Evolutionary conservation across 352 stramenopile species (phyloP), one percentile per base, ranked within the genome.

Genomic region (Phytophthora palmivora): DNA sequence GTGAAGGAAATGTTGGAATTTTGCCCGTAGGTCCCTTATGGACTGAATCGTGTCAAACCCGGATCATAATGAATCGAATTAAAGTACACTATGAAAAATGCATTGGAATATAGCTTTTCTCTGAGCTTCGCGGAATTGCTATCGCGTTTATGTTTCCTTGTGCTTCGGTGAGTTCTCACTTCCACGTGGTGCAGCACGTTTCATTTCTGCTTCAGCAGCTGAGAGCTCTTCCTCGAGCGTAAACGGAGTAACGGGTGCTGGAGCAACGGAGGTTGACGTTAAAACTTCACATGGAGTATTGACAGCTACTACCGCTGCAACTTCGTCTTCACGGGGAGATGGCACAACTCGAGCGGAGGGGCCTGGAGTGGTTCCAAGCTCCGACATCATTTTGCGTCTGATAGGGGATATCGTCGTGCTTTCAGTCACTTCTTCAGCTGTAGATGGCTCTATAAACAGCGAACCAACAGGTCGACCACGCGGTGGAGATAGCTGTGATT

Each of bases 261-360:
- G 36, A 12, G 26, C n/a, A 9, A 49, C 22, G 9, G 39, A 37
- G 36, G 24, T 47, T 16, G 58, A 21, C 19, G 16, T 16, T 58
- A 36, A 8, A 8, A 19, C 28, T 8, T 30, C 30, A 24, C 19
- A 18, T 19, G 30, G 11, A 19, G 30, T 10, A 12, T 19, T 6
- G 6, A 6, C 38, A 28, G 51, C 44, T 18, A 55, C 47, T 32
- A 49, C 68, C 0, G 67, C 72, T 33, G 63, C 56, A 3, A 85
- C 70, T 59, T 87, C 67, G 22, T 86, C 76, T 33, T 73, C 74
- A 1, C 79, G 74, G 15, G 79, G 74, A 3, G 79, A 84, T 12
- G 53, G 37, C 6, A 81, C 67, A 3, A 65, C 47, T 22, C 60
- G 12, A 2, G 47, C 37, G 1, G 49, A 53, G 6, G 71, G n/a